A percentile compares a stretch with the other conserved stretches of the same genome.
phyloP scores from a whole-genome alignment of 331 rosid genomes.

The Quercus tomentella region DNA sequence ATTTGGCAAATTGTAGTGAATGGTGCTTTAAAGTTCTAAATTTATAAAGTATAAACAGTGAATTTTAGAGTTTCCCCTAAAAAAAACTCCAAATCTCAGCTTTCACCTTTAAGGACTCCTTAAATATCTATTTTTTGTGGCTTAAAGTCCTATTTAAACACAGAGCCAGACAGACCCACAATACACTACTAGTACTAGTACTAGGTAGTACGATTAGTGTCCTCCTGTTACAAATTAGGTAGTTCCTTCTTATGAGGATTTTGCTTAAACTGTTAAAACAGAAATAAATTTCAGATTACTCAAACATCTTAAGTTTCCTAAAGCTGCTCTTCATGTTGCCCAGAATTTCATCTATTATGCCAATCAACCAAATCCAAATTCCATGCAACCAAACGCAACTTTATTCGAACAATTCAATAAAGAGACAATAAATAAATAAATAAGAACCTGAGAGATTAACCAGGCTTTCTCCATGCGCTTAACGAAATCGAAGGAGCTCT shows the following conservation, averaged over 20 bases:
- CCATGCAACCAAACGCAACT: background rate
- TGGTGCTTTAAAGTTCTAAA: too few species aligned
- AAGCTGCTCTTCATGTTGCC: background rate
- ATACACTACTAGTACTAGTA: too few species aligned
- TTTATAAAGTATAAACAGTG: too few species aligned
- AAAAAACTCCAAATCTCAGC: too few species aligned
- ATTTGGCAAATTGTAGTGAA: too few species aligned
- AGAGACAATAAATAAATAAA: background rate
- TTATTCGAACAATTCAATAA: background rate
- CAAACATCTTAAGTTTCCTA: background rate
- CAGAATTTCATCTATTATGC: background rate
- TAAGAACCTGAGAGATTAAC: conserved; percentile 76
- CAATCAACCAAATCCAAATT: background rate
- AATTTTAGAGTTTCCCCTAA: too few species aligned
- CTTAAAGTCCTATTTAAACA: too few species aligned
- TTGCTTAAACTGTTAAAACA: background rate
- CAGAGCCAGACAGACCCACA: too few species aligned
- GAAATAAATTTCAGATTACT: background rate
- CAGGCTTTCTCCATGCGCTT: conserved; percentile 84
- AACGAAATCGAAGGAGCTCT: conserved; percentile 61
- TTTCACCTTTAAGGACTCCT: too few species aligned
- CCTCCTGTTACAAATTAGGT: background rate
- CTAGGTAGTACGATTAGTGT: too few species aligned
- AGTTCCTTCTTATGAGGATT: background rate
- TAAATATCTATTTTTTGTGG: too few species aligned